Evolutionary conservation across 2,329 filamentous ascomycete species (phyloP), one percentile per base, ranked within the genome.

Genomic region (Paramyrothecium roridum): DNA sequence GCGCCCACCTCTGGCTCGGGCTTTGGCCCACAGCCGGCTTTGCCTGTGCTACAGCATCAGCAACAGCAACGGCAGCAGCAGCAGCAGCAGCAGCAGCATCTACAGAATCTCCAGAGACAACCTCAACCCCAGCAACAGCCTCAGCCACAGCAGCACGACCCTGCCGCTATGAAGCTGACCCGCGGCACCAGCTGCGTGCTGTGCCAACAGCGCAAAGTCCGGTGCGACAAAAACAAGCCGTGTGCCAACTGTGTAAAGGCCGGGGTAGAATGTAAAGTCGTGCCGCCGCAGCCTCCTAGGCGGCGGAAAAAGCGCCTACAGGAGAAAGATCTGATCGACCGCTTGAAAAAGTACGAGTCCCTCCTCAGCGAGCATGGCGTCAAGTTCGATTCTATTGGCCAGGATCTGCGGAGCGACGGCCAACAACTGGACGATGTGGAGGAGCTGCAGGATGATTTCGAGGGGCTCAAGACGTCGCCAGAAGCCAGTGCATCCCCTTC

Each of bases 171-270:
- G 61, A 85, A 85, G 69, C 70, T 85, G 61, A 84, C 81, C 43
- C 76, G 82, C 51, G 82, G 82, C 56, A 82, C 83, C 58, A 84
- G 81, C 57, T 93, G 90, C 64, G 79, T 90, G 16, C 78, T 86
- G 20, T 93, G 90, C 66, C 88, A 92, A 67, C 87, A 89, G 67
- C 84, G 88, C 57, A 91, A 91, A 69, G 81, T 91, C 46, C 86
- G 86, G 57, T 91, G 89, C 70, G 85, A 91, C 70, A 88, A 87
- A 70, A 83, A 80, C 62, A 86, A 86, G 70, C 88, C 88, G 17
- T 91, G 89, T 66, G 77, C 81, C 63, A 87, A 88, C 70, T 91
- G 88, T 65, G 75, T 84, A 66, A 87, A 82, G 70, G 80, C 82
- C 52, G 73, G 78, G 21, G 80, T 80, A 33, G 81, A 89, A 61